Evolutionary conservation across 2,329 filamentous ascomycete species (phyloP), one percentile per base, ranked within the genome.

Genomic region (Moelleriella libera): DNA sequence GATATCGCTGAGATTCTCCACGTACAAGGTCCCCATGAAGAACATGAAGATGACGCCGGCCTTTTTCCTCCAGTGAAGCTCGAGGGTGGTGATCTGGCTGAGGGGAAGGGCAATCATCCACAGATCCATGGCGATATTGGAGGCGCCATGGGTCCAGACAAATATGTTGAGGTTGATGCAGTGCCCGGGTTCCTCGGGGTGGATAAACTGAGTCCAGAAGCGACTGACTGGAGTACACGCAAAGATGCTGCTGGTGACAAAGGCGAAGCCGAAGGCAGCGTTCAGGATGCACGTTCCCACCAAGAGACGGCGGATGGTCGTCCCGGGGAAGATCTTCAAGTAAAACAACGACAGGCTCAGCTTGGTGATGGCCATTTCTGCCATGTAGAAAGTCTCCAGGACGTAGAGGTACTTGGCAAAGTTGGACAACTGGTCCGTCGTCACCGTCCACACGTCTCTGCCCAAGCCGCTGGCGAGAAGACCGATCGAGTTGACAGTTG

Each of bases 141-240:
- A 30, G 6, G 41, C 41, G 21, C 31, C 46, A 30, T 50, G 43
- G 8, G 45, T 8, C 47, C 47, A 51, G 9, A 45, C 49, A 47
- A 51, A 39, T 5, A 47, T 3, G 14, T 51, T 47, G 47, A 51
- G 43, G 5, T 49, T 34, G 31, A 49, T 47, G 29, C 47, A 51
- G 12, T 31, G 21, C 5, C 48, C 46, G 5, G 41, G 4, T 32
- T 34, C 28, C n/a, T 50, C 14, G 31, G 12, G 30, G 0, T 63
- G 63, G 11, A 68, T 64, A 67, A 68, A 72, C 8, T 57, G 57
- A 1, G 51, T 56, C 69, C 69, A 72, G 48, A 64, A 65, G 40
- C 60, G 67, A 4, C 49, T 50, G 1, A 71, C 55, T 0, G 69
- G 68, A 1, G 54, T 57, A 45, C 68, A 70, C 37, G 69, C 61